Conservation (phyloP, 768 basidiomycete genomes). For the Trametes maxima region DNA sequence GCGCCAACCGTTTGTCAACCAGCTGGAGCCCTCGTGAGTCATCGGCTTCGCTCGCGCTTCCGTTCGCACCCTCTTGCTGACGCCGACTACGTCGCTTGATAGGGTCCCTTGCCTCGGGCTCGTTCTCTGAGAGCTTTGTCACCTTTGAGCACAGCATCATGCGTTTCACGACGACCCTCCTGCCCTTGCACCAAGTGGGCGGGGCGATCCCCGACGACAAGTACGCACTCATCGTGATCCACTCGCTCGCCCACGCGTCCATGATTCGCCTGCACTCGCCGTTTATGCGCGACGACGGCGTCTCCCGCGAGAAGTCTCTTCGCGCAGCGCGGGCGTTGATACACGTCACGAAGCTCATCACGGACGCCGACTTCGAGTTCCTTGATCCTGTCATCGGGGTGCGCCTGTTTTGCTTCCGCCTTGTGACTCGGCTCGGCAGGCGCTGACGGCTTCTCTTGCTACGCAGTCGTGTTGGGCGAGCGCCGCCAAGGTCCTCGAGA, state of each 20-base stretch:
- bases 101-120: conserved; percentile 46
- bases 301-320: conserved; percentile 67
- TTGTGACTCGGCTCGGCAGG: neutral
- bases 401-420: conserved; percentile 37
- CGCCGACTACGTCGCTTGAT: conserved; percentile 8
- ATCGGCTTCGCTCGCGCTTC: conserved; percentile 16
- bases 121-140: conserved; percentile 60
- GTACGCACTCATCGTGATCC: conserved; percentile 57
- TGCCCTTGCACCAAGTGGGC: conserved; percentile 67
- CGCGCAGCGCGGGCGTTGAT: conserved; percentile 63
- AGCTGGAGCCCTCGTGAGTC: conserved; percentile 62
- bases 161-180: conserved; percentile 63
- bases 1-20: conserved; percentile 61
- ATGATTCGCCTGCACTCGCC: conserved; percentile 66
- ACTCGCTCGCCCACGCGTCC: conserved; percentile 68
- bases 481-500: conserved; percentile 65
- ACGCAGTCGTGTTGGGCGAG: conserved; percentile 71
- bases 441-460: conserved; percentile 1
- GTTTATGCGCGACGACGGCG: conserved; percentile 59
- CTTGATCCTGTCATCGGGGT: conserved; percentile 82
- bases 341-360: conserved; percentile 61
- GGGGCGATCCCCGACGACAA: conserved; percentile 58
- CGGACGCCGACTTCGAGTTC: conserved; percentile 65
- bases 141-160: conserved; percentile 64
- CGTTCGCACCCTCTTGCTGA: conserved; percentile 1